phyloP scores from a whole-genome alignment of 768 basidiomycete species.

The Hydnum rufescens region DNA sequence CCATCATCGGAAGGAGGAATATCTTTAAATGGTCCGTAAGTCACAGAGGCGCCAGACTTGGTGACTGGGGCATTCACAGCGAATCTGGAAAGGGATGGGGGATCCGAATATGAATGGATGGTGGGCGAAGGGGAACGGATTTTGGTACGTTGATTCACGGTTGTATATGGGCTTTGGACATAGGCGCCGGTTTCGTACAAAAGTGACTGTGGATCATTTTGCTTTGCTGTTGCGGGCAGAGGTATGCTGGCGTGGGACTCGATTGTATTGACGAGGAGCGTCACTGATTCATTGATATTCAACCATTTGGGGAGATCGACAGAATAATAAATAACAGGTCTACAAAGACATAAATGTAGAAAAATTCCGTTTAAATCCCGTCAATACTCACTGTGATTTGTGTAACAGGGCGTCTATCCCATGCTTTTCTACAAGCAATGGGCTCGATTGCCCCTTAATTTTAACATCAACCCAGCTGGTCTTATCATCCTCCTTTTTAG shows the following conservation, averaged over 20 bases:
- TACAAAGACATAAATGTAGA: conserved; percentile 9
- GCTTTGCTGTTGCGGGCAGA: conserved; percentile 51
- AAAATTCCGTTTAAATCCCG: background rate
- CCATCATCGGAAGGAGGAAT: conserved; percentile 41
- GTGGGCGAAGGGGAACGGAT: conserved; percentile 23
- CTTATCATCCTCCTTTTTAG: conserved; percentile 36
- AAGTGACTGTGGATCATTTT: conserved; percentile 60
- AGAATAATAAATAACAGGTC: conserved; percentile 33
- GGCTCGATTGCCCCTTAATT: conserved; percentile 44
- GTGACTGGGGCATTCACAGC: conserved; percentile 22
- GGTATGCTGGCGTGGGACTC: conserved; percentile 62
- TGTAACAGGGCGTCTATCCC: conserved; percentile 29
- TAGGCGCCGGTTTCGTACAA: conserved; percentile 61
- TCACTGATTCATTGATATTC: conserved; percentile 38
- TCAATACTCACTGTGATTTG: conserved; percentile 20
- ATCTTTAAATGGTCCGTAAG: conserved; percentile 74
- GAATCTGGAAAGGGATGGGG: background rate
- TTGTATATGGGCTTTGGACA: conserved; percentile 67
- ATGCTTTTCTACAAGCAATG: conserved; percentile 32
- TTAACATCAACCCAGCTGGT: conserved; percentile 67
- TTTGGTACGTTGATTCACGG: conserved; percentile 69
- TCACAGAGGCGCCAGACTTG: conserved; percentile 61
- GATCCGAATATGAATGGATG: conserved; percentile 1
- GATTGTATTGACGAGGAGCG: conserved; percentile 58
- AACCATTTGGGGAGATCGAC: conserved; percentile 44